phyloP scores from a whole-genome alignment of 1,284 basidiomycete species.

The Psilocybe mexicana region DNA sequence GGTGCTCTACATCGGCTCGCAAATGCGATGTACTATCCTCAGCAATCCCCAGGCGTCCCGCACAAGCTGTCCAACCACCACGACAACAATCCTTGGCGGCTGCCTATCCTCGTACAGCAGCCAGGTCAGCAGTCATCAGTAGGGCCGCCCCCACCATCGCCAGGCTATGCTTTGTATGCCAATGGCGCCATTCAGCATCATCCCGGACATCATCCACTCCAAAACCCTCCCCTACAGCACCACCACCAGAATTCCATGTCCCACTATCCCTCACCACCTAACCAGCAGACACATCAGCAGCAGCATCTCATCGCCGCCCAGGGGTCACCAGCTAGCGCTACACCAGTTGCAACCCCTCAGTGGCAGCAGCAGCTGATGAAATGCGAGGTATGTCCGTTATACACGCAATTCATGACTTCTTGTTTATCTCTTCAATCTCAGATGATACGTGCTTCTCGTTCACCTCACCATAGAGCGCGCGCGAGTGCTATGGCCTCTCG shows the following conservation, averaged over 20 bases:
- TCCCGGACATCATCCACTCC: slow-evolving; percentile 53
- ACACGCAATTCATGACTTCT: slow-evolving; percentile 8
- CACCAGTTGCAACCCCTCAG: slow-evolving; percentile 59
- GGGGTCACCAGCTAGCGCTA: slow-evolving; percentile 69
- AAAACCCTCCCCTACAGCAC: slow-evolving; percentile 64
- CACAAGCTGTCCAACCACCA: slow-evolving; percentile 72
- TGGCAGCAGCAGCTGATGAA: slow-evolving; percentile 84
- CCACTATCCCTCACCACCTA: slow-evolving; percentile 71
- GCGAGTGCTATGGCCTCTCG: slow-evolving; percentile 80
- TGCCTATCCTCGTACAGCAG: slow-evolving; percentile 60
- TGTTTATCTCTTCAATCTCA: slow-evolving; percentile 33
- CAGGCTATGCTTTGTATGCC: slow-evolving; percentile 70
- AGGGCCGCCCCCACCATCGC: slow-evolving; percentile 64
- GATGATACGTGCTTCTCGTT: slow-evolving; percentile 75
- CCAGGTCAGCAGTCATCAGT: slow-evolving; percentile 51
- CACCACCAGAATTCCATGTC: slow-evolving; percentile 76
- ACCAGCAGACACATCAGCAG: slow-evolving; percentile 58
- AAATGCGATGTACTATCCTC: slow-evolving; percentile 74
- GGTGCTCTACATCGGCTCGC: slow-evolving; percentile 25
- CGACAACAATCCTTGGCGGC: slow-evolving; percentile 75
- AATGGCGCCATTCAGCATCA: slow-evolving; percentile 70
- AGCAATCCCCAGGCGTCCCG: slow-evolving; percentile 74
- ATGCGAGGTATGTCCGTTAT: slow-evolving; percentile 60
- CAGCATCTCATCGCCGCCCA: slow-evolving; percentile 51
- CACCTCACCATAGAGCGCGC: slow-evolving; percentile 78